Base-by-base conservation (phyloP, 208 protist genomes). In the Trypanosomatidae sp. region DNA sequence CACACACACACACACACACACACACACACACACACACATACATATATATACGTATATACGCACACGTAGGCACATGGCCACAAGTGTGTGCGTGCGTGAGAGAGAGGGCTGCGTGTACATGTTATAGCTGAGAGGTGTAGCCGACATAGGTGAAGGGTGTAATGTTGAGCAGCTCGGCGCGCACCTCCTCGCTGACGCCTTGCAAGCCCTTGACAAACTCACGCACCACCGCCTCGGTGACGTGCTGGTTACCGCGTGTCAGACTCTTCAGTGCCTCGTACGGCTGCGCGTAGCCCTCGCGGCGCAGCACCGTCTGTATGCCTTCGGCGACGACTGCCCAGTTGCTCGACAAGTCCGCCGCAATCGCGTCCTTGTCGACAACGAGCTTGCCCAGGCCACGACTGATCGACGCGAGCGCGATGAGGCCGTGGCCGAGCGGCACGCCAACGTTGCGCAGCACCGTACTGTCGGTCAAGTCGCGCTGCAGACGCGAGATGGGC, bases 261-360 rank as follows among this genome's bases (percentile, higher is more conserved):
- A 96, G 57, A 32, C 94, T 76, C 55, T 96, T 96, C 10, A 96
- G 71, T 3, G 88, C 87, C 54, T 97, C 89, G 54, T 96, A 97
- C 24, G 89, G 89, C 60, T 88, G 82, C 25, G 72, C 76, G 61
- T 88, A 94, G 26, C 77, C 77, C 59, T 96, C 86, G 16, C 88
- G 75, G 26, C 94, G 79, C 51, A 98, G 81, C 13, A 98, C 61
- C 0, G 92, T 98, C 60, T 98, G 95, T 43, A 98, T 95, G 4
- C 90, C 92, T 60, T 98, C 93, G 24, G 87, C 63, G 4, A 97
- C 78, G 2, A 98, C 92, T 10, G 86, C 88, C 92, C 94, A 98
- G 66, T 97, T 95, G 21, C 46, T 18, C 16, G 78, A 66, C 5
- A 98, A 61, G 58, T 98, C 95, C 18, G 51, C 59, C 0, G 67